A percentile compares a stretch with the other conserved stretches of the same genome.
Evolutionary conservation across 306 rosid species (phyloP).

Genomic region (Cucurbita argyrosperma): DNA sequence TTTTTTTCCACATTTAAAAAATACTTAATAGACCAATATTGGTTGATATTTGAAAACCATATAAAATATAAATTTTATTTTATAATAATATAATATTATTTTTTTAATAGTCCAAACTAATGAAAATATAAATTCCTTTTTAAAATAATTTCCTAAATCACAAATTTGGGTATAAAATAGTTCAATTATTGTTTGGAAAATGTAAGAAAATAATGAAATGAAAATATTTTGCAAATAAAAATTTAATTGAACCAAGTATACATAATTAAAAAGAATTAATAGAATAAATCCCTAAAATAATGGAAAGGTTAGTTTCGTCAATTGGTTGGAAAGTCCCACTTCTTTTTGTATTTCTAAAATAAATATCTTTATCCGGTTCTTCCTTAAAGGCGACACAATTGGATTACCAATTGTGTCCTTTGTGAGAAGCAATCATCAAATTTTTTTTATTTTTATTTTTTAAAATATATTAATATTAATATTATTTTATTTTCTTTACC

Average conservation of each 20-base stretch:
- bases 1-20: not conserved
- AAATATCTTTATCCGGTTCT: not conserved
- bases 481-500: too few species aligned
- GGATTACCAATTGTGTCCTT: not conserved
- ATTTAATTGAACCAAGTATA: not conserved
- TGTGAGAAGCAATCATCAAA: not conserved
- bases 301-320: not conserved
- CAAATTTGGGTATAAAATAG: too few species aligned
- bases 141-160: too few species aligned
- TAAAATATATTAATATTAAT: too few species aligned
- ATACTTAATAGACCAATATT: not conserved
- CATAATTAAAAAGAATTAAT: not conserved
- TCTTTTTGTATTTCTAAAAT: not conserved
- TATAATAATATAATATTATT: too few species aligned
- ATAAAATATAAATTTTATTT: too few species aligned
- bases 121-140: too few species aligned
- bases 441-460: too few species aligned
- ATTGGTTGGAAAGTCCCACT: not conserved
- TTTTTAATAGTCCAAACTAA: too few species aligned
- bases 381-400: conserved; percentile 3
- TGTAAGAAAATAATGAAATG: not conserved
- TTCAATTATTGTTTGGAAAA: not conserved
- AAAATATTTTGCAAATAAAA: not conserved
- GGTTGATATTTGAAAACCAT: not conserved
- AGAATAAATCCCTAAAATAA: not conserved